A percentile compares a stretch with the other conserved stretches of the same genome.
Conservation (phyloP, 2,329 filamentous ascomycete species). For the Hymenoscyphus infarciens region DNA sequence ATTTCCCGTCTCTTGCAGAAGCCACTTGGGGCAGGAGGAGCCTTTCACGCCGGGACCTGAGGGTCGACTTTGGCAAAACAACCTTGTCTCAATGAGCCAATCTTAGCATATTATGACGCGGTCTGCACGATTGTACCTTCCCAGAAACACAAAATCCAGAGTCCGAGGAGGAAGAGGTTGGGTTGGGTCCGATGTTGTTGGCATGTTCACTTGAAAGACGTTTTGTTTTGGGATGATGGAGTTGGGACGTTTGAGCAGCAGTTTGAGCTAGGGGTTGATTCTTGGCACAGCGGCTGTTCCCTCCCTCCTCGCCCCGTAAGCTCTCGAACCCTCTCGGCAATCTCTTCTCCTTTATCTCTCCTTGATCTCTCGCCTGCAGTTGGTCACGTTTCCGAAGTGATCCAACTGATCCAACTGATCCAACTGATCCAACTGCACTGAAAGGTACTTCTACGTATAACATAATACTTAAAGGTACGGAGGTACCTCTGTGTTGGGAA, state of each 20-base stretch:
- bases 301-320: background rate
- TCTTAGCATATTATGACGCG: background rate
- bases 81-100: background rate
- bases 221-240: background rate
- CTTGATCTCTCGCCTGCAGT: background rate
- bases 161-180: background rate
- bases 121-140: background rate
- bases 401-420: too few relatives aligned
- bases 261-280: background rate
- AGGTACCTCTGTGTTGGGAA: background rate
- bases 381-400: background rate
- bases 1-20: too few relatives aligned
- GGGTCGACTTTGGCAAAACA: slow-evolving; percentile 8
- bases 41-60: background rate
- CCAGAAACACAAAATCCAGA: background rate
- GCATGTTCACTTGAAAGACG: background rate
- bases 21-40: too few relatives aligned
- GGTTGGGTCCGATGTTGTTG: background rate
- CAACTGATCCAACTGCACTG: background rate
- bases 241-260: slow-evolving; percentile 17
- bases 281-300: background rate
- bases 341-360: background rate
- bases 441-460: too few relatives aligned
- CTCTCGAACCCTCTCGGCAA: slow-evolving; percentile 1
- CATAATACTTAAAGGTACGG: too few relatives aligned